phyloP scores from a whole-genome alignment of 1,284 basidiomycete species.

The Cryptococcus sp. region DNA sequence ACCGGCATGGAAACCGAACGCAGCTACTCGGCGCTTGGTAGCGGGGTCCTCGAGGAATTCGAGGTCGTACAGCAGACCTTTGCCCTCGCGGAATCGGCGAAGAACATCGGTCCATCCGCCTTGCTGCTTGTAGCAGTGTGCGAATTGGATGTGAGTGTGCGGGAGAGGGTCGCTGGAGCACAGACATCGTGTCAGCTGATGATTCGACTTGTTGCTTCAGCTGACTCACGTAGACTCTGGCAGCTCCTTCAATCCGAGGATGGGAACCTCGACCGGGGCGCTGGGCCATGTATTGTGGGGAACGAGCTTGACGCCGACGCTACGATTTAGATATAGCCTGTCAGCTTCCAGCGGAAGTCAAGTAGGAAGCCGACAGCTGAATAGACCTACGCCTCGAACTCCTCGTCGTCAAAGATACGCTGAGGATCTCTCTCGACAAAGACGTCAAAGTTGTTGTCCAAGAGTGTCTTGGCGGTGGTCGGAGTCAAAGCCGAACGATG shows the following conservation, averaged over 20 bases:
- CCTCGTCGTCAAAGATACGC: constrained; percentile 91
- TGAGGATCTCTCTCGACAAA: constrained; percentile 91
- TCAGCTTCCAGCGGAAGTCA: background rate
- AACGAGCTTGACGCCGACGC: constrained; percentile 86
- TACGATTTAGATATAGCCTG: constrained; percentile 42
- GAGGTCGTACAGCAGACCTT: constrained; percentile 90
- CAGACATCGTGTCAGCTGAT: background rate
- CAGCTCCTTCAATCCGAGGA: constrained; percentile 97
- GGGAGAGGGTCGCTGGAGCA: constrained; percentile 64
- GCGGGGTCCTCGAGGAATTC: constrained; percentile 89
- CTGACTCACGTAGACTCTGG: constrained; percentile 64
- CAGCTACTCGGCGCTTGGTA: constrained; percentile 86
- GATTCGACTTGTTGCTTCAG: too few species aligned
- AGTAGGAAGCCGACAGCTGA: background rate
- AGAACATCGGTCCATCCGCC: constrained; percentile 90
- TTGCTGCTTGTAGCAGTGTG: constrained; percentile 97
- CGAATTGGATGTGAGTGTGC: constrained; percentile 98
- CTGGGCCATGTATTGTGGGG: constrained; percentile 86
- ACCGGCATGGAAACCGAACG: constrained; percentile 97
- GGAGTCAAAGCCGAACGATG: constrained; percentile 92
- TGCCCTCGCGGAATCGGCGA: constrained; percentile 80
- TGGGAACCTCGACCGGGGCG: constrained; percentile 70
- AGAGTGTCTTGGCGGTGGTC: constrained; percentile 83
- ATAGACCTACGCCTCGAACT: constrained; percentile 81
- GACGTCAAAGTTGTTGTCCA: constrained; percentile 89